A percentile compares a stretch with the other conserved stretches of the same genome.
Evolutionary conservation across 768 basidiomycete species (phyloP).

Genomic region (Macrolepiota dolichaula): DNA sequence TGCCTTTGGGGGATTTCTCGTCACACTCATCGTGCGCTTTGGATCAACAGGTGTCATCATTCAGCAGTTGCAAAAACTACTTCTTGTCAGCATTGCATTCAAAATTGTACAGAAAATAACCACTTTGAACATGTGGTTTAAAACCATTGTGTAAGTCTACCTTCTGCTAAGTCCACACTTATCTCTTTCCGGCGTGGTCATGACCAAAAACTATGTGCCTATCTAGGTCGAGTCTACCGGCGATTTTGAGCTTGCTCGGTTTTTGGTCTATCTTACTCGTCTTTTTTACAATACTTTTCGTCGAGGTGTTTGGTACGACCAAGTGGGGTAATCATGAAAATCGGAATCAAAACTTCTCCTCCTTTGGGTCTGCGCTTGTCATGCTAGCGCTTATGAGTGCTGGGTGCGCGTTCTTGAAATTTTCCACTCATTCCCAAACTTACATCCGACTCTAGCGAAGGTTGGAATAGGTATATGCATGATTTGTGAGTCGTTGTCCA

Average conservation of each 20-base stretch:
- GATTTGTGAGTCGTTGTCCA: slow-evolving; percentile 63
- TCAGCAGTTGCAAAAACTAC: slow-evolving; percentile 81
- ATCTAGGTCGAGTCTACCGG: slow-evolving; percentile 76
- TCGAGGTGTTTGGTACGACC: slow-evolving; percentile 90
- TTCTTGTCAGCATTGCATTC: slow-evolving; percentile 90
- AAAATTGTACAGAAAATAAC: slow-evolving; percentile 90
- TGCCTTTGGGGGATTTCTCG: slow-evolving; percentile 79
- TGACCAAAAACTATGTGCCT: neutral
- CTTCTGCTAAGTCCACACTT: slow-evolving; percentile 6
- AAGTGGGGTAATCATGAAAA: slow-evolving; percentile 76
- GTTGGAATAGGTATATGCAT: slow-evolving; percentile 98
- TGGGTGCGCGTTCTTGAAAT: slow-evolving; percentile 53
- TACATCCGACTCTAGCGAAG: slow-evolving; percentile 55
- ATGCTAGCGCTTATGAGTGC: slow-evolving; percentile 93
- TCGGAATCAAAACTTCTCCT: slow-evolving; percentile 72
- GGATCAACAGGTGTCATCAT: slow-evolving; percentile 44
- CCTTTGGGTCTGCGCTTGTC: slow-evolving; percentile 74
- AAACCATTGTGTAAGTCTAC: slow-evolving; percentile 83
- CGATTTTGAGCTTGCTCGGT: slow-evolving; percentile 78
- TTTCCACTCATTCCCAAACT: slow-evolving; percentile 12
- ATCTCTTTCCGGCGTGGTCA: neutral
- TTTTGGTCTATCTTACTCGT: slow-evolving; percentile 90
- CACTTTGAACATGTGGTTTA: slow-evolving; percentile 91
- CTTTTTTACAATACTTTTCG: slow-evolving; percentile 84
- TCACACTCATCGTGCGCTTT: slow-evolving; percentile 72